Percentiles rank a stretch among this genome's conserved stretches.
phyloP scores from a whole-genome alignment of 306 rosid genomes.

The Trichosanthes truncata region DNA sequence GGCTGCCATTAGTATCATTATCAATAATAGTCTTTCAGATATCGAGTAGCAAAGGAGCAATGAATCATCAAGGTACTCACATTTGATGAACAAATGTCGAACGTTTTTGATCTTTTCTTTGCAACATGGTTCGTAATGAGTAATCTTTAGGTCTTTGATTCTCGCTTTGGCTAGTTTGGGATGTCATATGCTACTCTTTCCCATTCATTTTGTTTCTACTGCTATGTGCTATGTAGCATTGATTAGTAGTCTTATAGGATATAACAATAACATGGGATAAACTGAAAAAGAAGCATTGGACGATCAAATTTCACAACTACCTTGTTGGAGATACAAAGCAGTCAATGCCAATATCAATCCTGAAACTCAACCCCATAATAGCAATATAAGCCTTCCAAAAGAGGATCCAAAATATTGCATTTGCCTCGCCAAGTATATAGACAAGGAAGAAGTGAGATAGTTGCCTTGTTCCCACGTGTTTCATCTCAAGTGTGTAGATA shows the following conservation, averaged over 20 bases:
- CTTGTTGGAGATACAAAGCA: conserved; percentile 59
- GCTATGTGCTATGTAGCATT: conserved; percentile 83
- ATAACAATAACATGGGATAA: conserved; percentile 80
- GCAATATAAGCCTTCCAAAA: conserved; percentile 20
- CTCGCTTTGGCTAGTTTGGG: no score
- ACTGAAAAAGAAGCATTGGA: conserved; percentile 64
- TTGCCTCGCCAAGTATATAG: conserved; percentile 67
- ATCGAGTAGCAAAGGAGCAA: no score
- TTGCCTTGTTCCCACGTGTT: conserved; percentile 76
- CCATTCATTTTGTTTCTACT: conserved; percentile 79
- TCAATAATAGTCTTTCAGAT: no score
- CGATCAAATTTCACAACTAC: conserved; percentile 70
- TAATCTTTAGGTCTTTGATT: no score
- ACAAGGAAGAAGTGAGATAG: conserved; percentile 69
- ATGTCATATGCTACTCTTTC: no score
- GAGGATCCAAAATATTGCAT: conserved; percentile 85
- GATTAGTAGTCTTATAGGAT: conserved; percentile 54
- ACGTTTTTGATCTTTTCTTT: no score
- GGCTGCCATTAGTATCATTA: no score
- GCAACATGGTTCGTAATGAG: no score
- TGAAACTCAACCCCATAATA: conserved; percentile 9
- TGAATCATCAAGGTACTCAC: no score
- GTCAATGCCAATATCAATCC: conserved; percentile 24
- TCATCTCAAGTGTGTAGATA: conserved; percentile 86
- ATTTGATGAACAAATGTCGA: no score